Conservation (phyloP, 257 asterid species). For the Cynanchum wilfordii region DNA sequence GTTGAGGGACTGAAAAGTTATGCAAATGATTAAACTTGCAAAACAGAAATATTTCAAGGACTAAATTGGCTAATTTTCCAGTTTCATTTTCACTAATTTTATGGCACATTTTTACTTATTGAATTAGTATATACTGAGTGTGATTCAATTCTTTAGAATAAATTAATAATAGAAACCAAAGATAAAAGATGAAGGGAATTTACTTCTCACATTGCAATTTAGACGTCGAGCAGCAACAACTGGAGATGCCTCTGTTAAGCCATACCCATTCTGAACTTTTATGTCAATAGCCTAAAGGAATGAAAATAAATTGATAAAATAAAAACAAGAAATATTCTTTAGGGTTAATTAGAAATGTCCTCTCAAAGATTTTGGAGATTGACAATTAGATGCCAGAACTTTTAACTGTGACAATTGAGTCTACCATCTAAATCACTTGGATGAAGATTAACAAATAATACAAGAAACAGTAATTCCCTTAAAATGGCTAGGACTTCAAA, state of each 20-base stretch:
- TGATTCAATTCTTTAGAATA: neutral
- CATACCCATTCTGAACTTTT: constrained; percentile 82
- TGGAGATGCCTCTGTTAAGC: constrained; percentile 92
- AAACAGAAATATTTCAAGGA: too few species aligned
- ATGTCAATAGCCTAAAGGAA: constrained; percentile 74
- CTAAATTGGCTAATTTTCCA: too few species aligned
- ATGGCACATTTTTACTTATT: neutral
- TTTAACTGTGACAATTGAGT: neutral
- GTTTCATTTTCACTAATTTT: too few species aligned
- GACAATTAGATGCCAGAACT: neutral
- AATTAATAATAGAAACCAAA: neutral
- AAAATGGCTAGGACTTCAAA: neutral
- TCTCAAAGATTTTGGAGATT: neutral
- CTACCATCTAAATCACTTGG: neutral
- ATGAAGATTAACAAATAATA: too few species aligned
- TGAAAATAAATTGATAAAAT: constrained; percentile 4
- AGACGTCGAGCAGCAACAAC: constrained; percentile 77
- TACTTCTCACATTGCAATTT: constrained; percentile 57
- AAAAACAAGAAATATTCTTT: neutral
- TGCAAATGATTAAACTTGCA: too few species aligned
- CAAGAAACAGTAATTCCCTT: neutral
- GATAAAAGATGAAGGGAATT: constrained; percentile 1
- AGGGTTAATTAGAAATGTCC: neutral
- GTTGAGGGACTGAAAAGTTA: too few species aligned
- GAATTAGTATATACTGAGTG: neutral